Evolutionary conservation across 331 rosid genomes (phyloP).

Genomic region (Acacia concinna): DNA sequence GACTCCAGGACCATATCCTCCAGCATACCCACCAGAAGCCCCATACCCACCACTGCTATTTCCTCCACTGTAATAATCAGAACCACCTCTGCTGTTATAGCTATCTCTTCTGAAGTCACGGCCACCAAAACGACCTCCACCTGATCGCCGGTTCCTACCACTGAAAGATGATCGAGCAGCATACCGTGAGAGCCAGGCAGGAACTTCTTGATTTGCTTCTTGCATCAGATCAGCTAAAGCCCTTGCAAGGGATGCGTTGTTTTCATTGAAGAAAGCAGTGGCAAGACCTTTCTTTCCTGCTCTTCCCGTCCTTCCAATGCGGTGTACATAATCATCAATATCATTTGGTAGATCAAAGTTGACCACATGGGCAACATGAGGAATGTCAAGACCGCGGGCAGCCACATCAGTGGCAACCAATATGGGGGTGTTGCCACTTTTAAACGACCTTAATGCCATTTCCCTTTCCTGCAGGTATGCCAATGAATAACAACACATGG

Average conservation of each 20-base stretch:
- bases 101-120: conserved; percentile 69
- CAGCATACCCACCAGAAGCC: conserved; percentile 52
- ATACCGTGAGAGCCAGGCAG: conserved; percentile 63
- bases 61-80: conserved; percentile 61
- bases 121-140: conserved; percentile 67
- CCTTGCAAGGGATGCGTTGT: conserved; percentile 56
- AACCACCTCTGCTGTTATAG: conserved; percentile 50
- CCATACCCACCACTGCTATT: conserved; percentile 47
- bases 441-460: conserved; percentile 65
- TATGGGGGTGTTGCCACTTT: conserved; percentile 74
- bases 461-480: conserved; percentile 64
- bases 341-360: conserved; percentile 80
- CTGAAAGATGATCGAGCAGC: conserved; percentile 58
- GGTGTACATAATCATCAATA: conserved; percentile 77
- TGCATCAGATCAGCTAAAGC: conserved; percentile 70
- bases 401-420: conserved; percentile 85
- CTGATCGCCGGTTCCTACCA: conserved; percentile 70
- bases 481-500: neutral
- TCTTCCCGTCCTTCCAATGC: conserved; percentile 79
- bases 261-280: conserved; percentile 73
- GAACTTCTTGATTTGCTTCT: conserved; percentile 75
- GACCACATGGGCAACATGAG: conserved; percentile 75
- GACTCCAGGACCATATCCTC: conserved; percentile 49
- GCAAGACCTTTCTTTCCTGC: conserved; percentile 80
- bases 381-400: conserved; percentile 80